These are phyloP conservation scores for Heracleum sosnowskyi DNA, from an alignment of 129 eudicot species.

Conservation along the genomic window DNA sequence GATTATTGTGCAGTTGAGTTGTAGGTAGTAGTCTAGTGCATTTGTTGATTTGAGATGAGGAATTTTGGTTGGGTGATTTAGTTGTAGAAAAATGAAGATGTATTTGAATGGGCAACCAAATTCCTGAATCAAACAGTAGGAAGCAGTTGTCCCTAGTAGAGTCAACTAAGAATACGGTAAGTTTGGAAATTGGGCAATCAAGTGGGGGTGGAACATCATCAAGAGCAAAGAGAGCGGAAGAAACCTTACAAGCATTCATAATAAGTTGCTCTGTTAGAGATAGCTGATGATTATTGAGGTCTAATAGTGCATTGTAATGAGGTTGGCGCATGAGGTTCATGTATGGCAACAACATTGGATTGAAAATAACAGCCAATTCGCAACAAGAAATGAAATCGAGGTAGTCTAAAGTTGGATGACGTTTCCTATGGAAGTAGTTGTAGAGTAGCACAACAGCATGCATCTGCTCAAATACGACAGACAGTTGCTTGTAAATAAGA, in stretches of 20 bases:
- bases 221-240: constrained; percentile 50
- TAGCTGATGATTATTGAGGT: constrained; percentile 39
- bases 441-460: constrained; percentile 84
- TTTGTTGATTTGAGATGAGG: constrained; percentile 16
- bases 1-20: constrained; percentile 20
- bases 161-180: constrained; percentile 63
- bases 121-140: constrained; percentile 43
- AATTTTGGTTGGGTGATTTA: constrained; percentile 8
- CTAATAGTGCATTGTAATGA: constrained; percentile 21
- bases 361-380: constrained; percentile 51
- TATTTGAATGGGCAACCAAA: constrained; percentile 57
- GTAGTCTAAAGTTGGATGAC: constrained; percentile 33
- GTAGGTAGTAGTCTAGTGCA: constrained; percentile 9
- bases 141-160: constrained; percentile 57
- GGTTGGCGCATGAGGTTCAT: constrained; percentile 36
- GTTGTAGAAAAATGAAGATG: constrained; percentile 12
- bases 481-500: too few relatives aligned
- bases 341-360: constrained; percentile 39
- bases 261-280: constrained; percentile 62
- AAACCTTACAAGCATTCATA: constrained; percentile 60
- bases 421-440: constrained; percentile 69
- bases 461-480: too few relatives aligned
- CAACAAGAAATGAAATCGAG: constrained; percentile 56
- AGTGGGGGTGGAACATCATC: constrained; percentile 27
- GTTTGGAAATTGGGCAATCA: constrained; percentile 57